phyloP scores from a whole-genome alignment of 1,139 yeast genomes.

The Geotrichum candidum region DNA sequence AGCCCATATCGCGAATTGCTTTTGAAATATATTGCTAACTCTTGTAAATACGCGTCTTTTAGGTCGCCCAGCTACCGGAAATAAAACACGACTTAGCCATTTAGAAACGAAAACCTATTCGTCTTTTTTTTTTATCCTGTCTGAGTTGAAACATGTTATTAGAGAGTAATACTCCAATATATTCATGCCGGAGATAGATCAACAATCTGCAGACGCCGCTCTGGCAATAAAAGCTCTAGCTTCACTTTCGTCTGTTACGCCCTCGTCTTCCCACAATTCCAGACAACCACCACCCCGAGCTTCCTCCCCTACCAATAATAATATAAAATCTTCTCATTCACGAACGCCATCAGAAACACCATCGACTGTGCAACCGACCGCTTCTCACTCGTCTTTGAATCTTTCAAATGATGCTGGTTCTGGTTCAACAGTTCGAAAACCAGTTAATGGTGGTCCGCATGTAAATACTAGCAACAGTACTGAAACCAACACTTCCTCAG shows the following conservation, averaged over 20 bases:
- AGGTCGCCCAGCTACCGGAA: background rate
- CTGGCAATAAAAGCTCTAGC: conserved; percentile 14
- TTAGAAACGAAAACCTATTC: conserved; percentile 3
- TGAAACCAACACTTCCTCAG: conserved; percentile 1
- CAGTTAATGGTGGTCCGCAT: conserved; percentile 1
- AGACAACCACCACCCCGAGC: conserved; percentile 4
- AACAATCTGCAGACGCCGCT: conserved; percentile 13
- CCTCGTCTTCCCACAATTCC: conserved; percentile 3
- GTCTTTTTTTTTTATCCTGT: background rate
- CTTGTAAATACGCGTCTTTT: background rate
- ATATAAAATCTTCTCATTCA: background rate
- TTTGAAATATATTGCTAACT: background rate
- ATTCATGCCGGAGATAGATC: conserved; percentile 19
- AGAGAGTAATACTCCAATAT: conserved; percentile 3
- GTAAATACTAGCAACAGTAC: conserved; percentile 1
- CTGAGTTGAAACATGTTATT: conserved; percentile 10
- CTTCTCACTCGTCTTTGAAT: background rate
- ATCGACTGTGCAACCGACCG: background rate
- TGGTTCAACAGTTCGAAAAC: background rate
- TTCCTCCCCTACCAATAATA: background rate
- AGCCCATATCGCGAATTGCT: background rate
- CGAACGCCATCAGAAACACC: background rate
- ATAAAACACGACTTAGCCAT: background rate
- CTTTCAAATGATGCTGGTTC: background rate
- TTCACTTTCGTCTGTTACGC: conserved; percentile 9